A percentile compares a stretch with the other conserved stretches of the same genome.
Evolutionary conservation across 331 rosid species (phyloP).

Genomic region (Ulmus americana): DNA sequence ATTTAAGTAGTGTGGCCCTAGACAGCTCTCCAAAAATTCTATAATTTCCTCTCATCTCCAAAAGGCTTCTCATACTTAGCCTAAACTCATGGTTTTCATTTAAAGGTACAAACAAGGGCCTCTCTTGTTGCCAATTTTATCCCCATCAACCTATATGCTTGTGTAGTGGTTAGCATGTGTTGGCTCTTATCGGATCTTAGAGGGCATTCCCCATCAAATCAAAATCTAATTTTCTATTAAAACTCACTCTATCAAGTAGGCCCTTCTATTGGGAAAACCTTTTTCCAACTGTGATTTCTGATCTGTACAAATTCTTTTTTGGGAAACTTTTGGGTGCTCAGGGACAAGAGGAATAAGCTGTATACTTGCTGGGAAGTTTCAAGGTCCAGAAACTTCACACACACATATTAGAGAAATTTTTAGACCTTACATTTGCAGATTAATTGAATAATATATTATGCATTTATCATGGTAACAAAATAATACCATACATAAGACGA

Average conservation of each 20-base stretch:
- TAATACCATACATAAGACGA: too few relatives aligned
- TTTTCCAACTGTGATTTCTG: slow-evolving; percentile 55
- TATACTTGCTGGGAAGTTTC: slow-evolving; percentile 6
- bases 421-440: too few relatives aligned
- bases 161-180: slow-evolving; percentile 55
- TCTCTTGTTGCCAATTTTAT: slow-evolving; percentile 13
- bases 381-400: not conserved
- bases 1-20: slow-evolving; percentile 56
- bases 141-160: slow-evolving; percentile 33
- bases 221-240: slow-evolving; percentile 26
- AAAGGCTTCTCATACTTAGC: slow-evolving; percentile 33
- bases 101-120: slow-evolving; percentile 42
- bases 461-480: too few relatives aligned
- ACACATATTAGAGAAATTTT: too few relatives aligned
- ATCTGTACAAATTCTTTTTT: slow-evolving; percentile 18
- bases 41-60: slow-evolving; percentile 22
- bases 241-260: slow-evolving; percentile 26
- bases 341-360: slow-evolving; percentile 21
- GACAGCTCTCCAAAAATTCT: slow-evolving; percentile 36
- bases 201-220: slow-evolving; percentile 18
- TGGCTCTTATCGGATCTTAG: slow-evolving; percentile 30
- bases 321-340: slow-evolving; percentile 21
- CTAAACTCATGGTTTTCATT: slow-evolving; percentile 44
- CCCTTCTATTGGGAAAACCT: slow-evolving; percentile 20
- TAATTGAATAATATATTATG: too few relatives aligned